phyloP scores from a whole-genome alignment of 441 rosid species.

The Corymbia citriodora region DNA sequence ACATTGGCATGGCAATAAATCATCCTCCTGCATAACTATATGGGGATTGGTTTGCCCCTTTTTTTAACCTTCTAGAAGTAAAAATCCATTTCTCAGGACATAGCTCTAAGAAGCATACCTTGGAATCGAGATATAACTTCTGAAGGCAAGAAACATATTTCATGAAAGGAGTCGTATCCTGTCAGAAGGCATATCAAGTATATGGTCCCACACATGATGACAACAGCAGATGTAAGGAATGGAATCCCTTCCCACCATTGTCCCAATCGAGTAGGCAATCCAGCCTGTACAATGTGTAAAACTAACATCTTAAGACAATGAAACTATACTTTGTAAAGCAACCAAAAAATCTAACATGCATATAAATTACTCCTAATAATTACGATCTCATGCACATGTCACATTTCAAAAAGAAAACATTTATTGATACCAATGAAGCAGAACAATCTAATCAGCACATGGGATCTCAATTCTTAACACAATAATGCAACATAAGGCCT shows the following conservation, averaged over 20 bases:
- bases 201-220: slow-evolving; percentile 58
- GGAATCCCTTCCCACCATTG: slow-evolving; percentile 97
- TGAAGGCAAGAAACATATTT: slow-evolving; percentile 84
- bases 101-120: slow-evolving; percentile 38
- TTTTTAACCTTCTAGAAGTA: neutral
- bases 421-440: neutral
- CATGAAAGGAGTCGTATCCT: slow-evolving; percentile 78
- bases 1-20: neutral
- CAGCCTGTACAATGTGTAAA: slow-evolving; percentile 40
- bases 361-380: neutral
- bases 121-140: slow-evolving; percentile 64
- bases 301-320: neutral
- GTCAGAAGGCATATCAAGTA: slow-evolving; percentile 70
- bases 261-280: slow-evolving; percentile 56
- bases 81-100: neutral
- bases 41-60: neutral
- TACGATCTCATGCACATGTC: neutral
- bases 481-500: neutral
- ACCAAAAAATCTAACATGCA: neutral
- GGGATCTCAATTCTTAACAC: neutral
- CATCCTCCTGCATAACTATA: neutral
- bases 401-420: neutral
- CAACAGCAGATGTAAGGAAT: slow-evolving; percentile 74
- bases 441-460: neutral
- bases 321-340: neutral